Conservation (phyloP, 1,284 basidiomycete genomes). For the Anthracocystis setariae region DNA sequence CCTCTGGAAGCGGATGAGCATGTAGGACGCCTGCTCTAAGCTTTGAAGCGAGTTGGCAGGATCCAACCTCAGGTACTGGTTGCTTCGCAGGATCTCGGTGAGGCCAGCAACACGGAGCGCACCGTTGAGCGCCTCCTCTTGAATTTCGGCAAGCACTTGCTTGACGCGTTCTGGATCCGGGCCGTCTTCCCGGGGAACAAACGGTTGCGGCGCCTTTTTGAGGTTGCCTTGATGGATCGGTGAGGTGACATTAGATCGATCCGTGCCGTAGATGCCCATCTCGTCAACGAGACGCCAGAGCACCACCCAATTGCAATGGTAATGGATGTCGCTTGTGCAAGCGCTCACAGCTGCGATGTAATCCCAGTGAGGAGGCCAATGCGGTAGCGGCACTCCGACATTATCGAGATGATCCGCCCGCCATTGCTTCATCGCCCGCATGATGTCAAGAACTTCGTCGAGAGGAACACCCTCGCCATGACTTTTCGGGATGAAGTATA, state of each 20-base stretch:
- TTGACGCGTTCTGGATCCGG: slow-evolving; percentile 51
- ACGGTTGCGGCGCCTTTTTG: slow-evolving; percentile 9
- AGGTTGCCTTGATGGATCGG: slow-evolving; percentile 29
- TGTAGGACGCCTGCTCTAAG: slow-evolving; percentile 33
- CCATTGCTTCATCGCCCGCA: slow-evolving; percentile 78
- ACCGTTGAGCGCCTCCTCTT: slow-evolving; percentile 82
- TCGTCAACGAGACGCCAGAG: slow-evolving; percentile 75
- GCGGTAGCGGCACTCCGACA: slow-evolving; percentile 79
- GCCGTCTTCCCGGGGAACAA: slow-evolving; percentile 14
- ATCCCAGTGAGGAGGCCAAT: slow-evolving; percentile 84
- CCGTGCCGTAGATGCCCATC: slow-evolving; percentile 74
- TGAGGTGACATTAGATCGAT: slow-evolving; percentile 39
- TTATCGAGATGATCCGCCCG: slow-evolving; percentile 77
- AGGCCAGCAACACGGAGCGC: slow-evolving; percentile 86
- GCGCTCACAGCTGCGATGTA: slow-evolving; percentile 82
- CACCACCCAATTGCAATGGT: slow-evolving; percentile 80
- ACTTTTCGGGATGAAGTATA: slow-evolving; percentile 80
- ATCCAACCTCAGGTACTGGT: slow-evolving; percentile 57
- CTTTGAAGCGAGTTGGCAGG: slow-evolving; percentile 45
- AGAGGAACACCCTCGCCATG: slow-evolving; percentile 80
- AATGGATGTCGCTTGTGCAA: slow-evolving; percentile 85
- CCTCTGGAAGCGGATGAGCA: slow-evolving; percentile 52
- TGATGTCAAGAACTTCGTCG: slow-evolving; percentile 74
- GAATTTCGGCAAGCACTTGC: slow-evolving; percentile 20
- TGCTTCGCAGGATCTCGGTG: slow-evolving; percentile 70